A percentile compares a stretch with the other conserved stretches of the same genome.
These are phyloP conservation scores for Populus davidiana DNA, from an alignment of 345 rosid species.

Conservation along the genomic window DNA sequence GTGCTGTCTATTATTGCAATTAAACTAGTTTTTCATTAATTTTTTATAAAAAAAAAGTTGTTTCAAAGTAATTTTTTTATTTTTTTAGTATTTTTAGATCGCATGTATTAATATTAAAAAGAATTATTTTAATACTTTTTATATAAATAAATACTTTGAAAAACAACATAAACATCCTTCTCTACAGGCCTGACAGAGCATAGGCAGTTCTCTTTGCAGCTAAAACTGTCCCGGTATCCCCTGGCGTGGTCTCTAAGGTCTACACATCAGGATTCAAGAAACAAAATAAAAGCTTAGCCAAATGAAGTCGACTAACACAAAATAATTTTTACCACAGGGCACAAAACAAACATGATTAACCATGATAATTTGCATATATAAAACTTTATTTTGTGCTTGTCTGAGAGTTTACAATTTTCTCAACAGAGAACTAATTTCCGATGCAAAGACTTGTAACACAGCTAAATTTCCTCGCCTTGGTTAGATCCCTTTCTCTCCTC, in stretches of 20 bases:
- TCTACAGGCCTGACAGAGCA: no score
- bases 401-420: slow-evolving; percentile 8
- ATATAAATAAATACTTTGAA: no score
- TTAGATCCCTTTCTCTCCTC: slow-evolving; percentile 15
- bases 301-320: not conserved
- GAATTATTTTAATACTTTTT: no score
- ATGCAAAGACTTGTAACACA: slow-evolving; percentile 16
- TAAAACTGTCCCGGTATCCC: not conserved
- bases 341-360: not conserved
- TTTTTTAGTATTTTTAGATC: no score
- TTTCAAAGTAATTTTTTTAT: no score
- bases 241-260: not conserved
- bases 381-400: slow-evolving; percentile 16
- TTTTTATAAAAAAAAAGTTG: no score
- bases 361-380: not conserved
- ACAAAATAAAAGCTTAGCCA: not conserved
- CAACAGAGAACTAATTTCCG: slow-evolving; percentile 4
- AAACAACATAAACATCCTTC: no score
- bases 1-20: no score
- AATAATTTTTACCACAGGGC: not conserved
- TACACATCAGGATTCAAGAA: not conserved
- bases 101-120: no score
- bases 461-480: not conserved
- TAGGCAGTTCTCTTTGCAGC: not conserved
- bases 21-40: no score